A percentile compares a stretch with the other conserved stretches of the same genome.
Evolutionary conservation across 148 eudicot species (phyloP).

Genomic region (Camellia granthamiana): DNA sequence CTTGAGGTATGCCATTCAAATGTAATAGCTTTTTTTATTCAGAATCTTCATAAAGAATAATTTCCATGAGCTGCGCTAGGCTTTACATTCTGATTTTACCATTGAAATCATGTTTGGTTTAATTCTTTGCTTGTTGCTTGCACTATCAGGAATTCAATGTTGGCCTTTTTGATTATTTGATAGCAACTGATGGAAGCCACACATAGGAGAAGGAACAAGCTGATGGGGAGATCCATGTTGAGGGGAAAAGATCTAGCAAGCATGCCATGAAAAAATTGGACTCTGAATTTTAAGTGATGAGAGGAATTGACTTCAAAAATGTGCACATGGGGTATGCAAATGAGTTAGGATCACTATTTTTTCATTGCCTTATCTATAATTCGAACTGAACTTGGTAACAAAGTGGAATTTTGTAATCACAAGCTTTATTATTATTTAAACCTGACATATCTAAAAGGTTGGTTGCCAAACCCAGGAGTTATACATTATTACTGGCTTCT

Average conservation of each 20-base stretch:
- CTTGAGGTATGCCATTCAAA: conserved; percentile 63
- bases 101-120: neutral
- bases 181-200: conserved; percentile 81
- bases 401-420: neutral
- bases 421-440: neutral
- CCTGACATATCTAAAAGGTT: neutral
- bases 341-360: neutral
- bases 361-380: neutral
- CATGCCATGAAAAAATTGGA: conserved; percentile 61
- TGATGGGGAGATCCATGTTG: conserved; percentile 38
- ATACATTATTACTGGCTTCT: neutral
- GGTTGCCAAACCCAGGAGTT: neutral
- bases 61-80: neutral
- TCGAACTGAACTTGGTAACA: neutral
- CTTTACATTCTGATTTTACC: neutral
- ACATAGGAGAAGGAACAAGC: conserved; percentile 48
- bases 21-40: neutral
- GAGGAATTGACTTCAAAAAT: conserved; percentile 98
- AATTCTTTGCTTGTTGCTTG: conserved; percentile 8
- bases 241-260: conserved; percentile 50
- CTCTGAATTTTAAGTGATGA: conserved; percentile 88
- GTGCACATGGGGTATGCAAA: conserved; percentile 75
- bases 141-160: conserved; percentile 77
- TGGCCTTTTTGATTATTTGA: conserved; percentile 87
- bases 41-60: neutral